These are phyloP conservation scores for Geranium rotundifolium DNA, from an alignment of 345 rosid genomes.

Conservation along the genomic window DNA sequence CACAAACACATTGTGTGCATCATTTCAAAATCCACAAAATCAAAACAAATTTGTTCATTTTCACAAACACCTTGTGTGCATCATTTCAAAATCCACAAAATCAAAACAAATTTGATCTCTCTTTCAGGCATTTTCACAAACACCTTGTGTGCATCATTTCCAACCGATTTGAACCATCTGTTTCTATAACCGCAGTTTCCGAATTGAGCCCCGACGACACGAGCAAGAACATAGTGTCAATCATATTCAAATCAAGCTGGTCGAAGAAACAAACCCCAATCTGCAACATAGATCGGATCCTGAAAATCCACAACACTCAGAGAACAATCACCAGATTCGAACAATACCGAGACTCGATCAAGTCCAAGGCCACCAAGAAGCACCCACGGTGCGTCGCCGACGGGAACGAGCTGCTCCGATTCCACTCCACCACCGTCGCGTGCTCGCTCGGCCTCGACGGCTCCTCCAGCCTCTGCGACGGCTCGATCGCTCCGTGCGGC, in stretches of 20 bases:
- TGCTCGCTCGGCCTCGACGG: conserved; percentile 58
- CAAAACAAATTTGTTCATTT: too few relatives aligned
- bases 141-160: too few relatives aligned
- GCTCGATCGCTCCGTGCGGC: conserved; percentile 34
- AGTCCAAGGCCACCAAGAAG: conserved; percentile 52
- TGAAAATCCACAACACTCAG: conserved; percentile 62
- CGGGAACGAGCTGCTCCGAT: conserved; percentile 73
- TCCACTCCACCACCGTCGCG: conserved; percentile 45
- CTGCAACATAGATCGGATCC: conserved; percentile 60
- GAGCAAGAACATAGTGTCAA: conserved; percentile 82
- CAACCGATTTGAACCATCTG: too few relatives aligned
- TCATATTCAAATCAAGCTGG: conserved; percentile 88
- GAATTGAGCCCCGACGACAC: conserved; percentile 63
- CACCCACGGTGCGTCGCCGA: conserved; percentile 78
- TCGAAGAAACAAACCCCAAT: conserved; percentile 51
- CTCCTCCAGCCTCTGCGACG: conserved; percentile 58
- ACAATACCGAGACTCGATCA: conserved; percentile 62
- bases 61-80: too few relatives aligned
- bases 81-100: too few relatives aligned
- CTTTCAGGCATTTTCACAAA: too few relatives aligned
- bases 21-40: too few relatives aligned
- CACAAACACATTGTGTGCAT: too few relatives aligned
- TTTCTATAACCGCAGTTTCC: conserved; percentile 28
- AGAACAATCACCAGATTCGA: conserved; percentile 58
- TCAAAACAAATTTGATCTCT: too few relatives aligned